Percentiles rank a stretch among this genome's conserved stretches.
These are phyloP conservation scores for Jatropha multifida DNA, from an alignment of 441 rosid species.

Conservation along the genomic window DNA sequence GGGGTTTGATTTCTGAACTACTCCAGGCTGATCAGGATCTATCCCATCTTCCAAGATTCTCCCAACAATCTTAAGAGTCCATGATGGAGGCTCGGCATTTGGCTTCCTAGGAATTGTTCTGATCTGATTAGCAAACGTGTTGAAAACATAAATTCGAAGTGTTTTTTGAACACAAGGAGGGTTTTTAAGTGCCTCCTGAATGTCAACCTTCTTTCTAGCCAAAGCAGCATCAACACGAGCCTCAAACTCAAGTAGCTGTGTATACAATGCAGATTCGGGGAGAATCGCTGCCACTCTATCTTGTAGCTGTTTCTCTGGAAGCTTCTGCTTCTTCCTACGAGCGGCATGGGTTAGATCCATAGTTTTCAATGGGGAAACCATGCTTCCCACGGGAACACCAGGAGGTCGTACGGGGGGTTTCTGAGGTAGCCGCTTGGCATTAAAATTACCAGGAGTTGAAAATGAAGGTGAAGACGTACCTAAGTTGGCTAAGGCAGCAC, in stretches of 20 bases:
- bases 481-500: constrained; percentile 50
- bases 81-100: constrained; percentile 78
- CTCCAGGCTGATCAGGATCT: constrained; percentile 80
- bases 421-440: constrained; percentile 62
- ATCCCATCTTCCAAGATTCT: constrained; percentile 89
- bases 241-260: constrained; percentile 96
- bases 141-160: constrained; percentile 85
- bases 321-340: constrained; percentile 82
- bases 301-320: constrained; percentile 80
- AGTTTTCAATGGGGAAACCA: constrained; percentile 60
- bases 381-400: constrained; percentile 50
- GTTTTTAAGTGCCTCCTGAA: constrained; percentile 85
- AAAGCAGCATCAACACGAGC: constrained; percentile 83
- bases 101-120: constrained; percentile 64
- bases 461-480: constrained; percentile 73
- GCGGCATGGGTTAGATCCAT: constrained; percentile 86
- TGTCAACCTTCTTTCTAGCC: constrained; percentile 87
- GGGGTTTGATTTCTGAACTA: constrained; percentile 61
- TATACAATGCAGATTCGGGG: constrained; percentile 91
- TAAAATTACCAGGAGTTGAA: constrained; percentile 59
- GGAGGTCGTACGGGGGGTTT: constrained; percentile 79
- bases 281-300: constrained; percentile 90
- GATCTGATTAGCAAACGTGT: constrained; percentile 84
- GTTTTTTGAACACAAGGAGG: constrained; percentile 90
- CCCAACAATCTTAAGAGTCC: constrained; percentile 92